These are phyloP conservation scores for Cerrena zonata DNA, from an alignment of 1,284 basidiomycete species.

Conservation along the genomic window DNA sequence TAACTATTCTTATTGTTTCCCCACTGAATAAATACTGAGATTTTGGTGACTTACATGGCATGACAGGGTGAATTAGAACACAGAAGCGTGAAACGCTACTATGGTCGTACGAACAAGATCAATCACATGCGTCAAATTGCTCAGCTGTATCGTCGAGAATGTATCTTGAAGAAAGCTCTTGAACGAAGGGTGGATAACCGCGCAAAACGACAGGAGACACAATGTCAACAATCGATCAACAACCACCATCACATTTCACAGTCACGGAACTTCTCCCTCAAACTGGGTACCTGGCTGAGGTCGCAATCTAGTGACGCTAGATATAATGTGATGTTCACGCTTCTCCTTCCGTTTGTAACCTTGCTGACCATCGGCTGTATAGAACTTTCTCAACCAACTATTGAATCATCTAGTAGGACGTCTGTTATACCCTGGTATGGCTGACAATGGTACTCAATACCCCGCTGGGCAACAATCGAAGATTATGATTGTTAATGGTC, in stretches of 20 bases:
- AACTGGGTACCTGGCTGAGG: background rate
- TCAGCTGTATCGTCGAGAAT: too few relatives aligned
- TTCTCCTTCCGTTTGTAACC: too few relatives aligned
- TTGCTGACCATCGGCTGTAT: background rate
- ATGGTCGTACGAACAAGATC: slow-evolving; percentile 5
- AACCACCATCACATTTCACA: slow-evolving; percentile 1
- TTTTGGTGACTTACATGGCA: too few relatives aligned
- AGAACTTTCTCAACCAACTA: background rate
- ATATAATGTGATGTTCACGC: too few relatives aligned
- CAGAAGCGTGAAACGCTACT: slow-evolving; percentile 5
- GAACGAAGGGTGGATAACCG: too few relatives aligned
- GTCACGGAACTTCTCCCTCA: background rate
- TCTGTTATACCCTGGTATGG: background rate
- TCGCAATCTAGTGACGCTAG: too few relatives aligned
- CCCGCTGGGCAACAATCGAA: background rate
- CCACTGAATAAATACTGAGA: too few relatives aligned
- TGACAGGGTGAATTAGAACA: slow-evolving; percentile 9
- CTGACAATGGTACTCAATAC: background rate
- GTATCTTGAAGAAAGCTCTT: too few relatives aligned
- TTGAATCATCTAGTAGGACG: background rate
- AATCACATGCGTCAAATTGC: slow-evolving; percentile 1
- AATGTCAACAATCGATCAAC: too few relatives aligned
- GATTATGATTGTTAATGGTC: slow-evolving; percentile 10
- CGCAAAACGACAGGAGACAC: too few relatives aligned
- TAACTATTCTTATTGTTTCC: too few relatives aligned